A percentile compares a stretch with the other conserved stretches of the same genome.
Conservation (phyloP, 164 flowering plant genomes). For the Magnolia changhungtana region DNA sequence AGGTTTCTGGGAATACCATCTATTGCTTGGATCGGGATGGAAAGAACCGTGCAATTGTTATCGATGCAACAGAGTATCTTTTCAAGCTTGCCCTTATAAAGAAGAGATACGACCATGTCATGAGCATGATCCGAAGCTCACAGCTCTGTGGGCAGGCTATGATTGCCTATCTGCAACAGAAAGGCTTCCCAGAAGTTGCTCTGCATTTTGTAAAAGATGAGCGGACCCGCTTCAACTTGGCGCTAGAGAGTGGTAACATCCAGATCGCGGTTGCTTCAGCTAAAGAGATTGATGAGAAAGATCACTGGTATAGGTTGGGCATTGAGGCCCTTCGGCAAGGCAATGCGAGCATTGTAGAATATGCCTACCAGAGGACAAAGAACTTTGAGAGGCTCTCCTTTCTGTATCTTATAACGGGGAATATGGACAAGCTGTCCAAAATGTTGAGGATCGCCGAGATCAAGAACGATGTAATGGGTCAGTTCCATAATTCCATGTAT, state of each 20-base stretch:
- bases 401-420: conserved; percentile 83
- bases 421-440: conserved; percentile 73
- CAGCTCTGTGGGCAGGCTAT: conserved; percentile 91
- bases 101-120: conserved; percentile 76
- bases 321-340: conserved; percentile 96
- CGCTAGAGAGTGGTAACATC: conserved; percentile 86
- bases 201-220: conserved; percentile 91
- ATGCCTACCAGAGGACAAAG: conserved; percentile 88
- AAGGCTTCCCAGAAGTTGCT: conserved; percentile 91
- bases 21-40: conserved; percentile 76
- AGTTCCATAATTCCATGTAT: conserved; percentile 87
- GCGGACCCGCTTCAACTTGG: conserved; percentile 74
- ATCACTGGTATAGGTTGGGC: conserved; percentile 85
- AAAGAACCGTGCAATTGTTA: conserved; percentile 51
- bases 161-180: conserved; percentile 94
- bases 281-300: conserved; percentile 80
- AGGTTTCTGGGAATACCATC: conserved; percentile 63
- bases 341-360: conserved; percentile 88
- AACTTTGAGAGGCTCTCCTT: conserved; percentile 87
- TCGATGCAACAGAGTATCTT: conserved; percentile 85
- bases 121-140: conserved; percentile 73
- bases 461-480: conserved; percentile 91
- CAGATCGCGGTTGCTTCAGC: conserved; percentile 85
- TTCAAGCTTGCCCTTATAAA: conserved; percentile 55
- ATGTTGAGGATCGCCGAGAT: conserved; percentile 90